Base-by-base conservation (phyloP, 768 basidiomycete species). In the Boletus insuetus region DNA sequence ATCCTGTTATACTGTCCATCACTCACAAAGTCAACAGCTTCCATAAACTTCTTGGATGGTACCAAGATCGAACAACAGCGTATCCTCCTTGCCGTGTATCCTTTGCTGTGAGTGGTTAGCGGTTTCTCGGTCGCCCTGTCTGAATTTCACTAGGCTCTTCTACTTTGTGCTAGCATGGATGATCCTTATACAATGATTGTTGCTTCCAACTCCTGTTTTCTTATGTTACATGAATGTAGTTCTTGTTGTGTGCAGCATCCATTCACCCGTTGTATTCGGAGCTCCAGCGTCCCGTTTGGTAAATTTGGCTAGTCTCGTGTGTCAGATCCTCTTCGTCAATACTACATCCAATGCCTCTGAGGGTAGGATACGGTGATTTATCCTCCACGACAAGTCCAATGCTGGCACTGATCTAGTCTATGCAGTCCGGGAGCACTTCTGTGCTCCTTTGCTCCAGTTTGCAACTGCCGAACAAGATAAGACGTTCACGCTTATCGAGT, bases 151-250 rank as follows among this genome's bases (percentile, higher is more conserved):
- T 61, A 92, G 91, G 42, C 76, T 97, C 32, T 96, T 97, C 71
- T 97, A 95, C 69, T 95, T 95, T 73, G 85, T 96, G 61, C 75
- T 97, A 39, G 91, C 93, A 4, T 96, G 94, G 94, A 96, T 96
- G 94, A 95, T 96, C 61, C 77, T 96, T 64, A 95, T 96, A 60
- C 91, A 94, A 72, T 95, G 57, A 72, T 49, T 20, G 26, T 17
- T 16, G 22, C 16, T 42, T 32, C 22, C 45, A 26, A 35, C 29
- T n/a, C 46, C 31, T 20, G 8, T 29, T 47, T 37, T 52, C 46
- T 31, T 51, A 47, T 58, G 53, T 46, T 55, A 53, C 51, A 46
- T 34, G 56, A 55, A 53, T 60, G 58, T 66, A 58, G 47, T 44
- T 40, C 20, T 44, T 58, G 55, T 63, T 44, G 34, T 35, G 34